Conservation (phyloP, 176 grass and related monocot species). For the Calamus simplicifolius region DNA sequence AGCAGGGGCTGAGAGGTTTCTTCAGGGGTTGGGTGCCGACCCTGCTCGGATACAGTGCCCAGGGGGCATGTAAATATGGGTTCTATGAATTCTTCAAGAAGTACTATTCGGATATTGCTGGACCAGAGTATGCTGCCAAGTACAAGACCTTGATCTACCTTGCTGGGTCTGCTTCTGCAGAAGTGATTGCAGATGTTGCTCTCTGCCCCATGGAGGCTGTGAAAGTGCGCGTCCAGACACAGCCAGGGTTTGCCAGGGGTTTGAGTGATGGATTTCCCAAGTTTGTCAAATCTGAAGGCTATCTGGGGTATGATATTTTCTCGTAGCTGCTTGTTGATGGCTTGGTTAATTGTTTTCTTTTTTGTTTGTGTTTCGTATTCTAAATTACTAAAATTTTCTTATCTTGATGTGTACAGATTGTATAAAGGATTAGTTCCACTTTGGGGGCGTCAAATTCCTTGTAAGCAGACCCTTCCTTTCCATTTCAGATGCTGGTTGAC, state of each 20-base stretch:
- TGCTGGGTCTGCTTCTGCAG: constrained; percentile 62
- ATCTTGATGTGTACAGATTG: constrained; percentile 32
- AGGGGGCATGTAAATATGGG: constrained; percentile 61
- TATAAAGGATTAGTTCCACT: constrained; percentile 86
- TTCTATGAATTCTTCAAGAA: constrained; percentile 85
- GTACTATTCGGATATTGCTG: constrained; percentile 59
- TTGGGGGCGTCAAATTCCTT: constrained; percentile 72
- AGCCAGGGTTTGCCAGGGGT: constrained; percentile 59
- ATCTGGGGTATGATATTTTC: constrained; percentile 37
- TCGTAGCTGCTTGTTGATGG: neutral
- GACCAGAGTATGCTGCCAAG: constrained; percentile 52
- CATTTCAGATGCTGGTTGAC: neutral
- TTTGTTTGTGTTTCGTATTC: neutral
- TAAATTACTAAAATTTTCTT: neutral
- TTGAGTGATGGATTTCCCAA: constrained; percentile 68
- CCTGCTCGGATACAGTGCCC: constrained; percentile 57
- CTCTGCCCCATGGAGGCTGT: constrained; percentile 87
- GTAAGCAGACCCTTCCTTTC: constrained; percentile 24
- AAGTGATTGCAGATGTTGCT: constrained; percentile 59
- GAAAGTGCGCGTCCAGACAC: constrained; percentile 71
- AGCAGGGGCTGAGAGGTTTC: constrained; percentile 61
- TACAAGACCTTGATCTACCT: constrained; percentile 84
- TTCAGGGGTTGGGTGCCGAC: constrained; percentile 74
- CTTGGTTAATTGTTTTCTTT: neutral
- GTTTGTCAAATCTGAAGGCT: constrained; percentile 66